Percentiles rank a stretch among this genome's conserved stretches.
These are phyloP conservation scores for Cucurbita ficifolia DNA, from an alignment of 306 rosid species.

Conservation along the genomic window DNA sequence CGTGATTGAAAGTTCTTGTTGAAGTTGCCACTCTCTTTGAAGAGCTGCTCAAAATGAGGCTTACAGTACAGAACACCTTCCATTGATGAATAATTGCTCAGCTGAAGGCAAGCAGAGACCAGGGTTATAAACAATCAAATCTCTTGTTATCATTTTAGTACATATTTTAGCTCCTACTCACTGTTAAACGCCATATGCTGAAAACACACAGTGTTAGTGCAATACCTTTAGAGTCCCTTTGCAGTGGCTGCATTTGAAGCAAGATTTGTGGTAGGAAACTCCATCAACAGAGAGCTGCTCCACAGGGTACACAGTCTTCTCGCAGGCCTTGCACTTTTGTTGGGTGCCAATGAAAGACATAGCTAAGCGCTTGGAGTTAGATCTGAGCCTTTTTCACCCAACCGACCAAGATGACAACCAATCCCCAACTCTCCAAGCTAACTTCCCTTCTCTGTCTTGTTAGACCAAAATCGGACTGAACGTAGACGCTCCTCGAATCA, in stretches of 20 bases:
- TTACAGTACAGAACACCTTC: conserved; percentile 88
- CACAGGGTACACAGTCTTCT: conserved; percentile 84
- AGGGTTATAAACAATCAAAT: background rate
- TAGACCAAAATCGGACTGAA: background rate
- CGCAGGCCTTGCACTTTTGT: conserved; percentile 89
- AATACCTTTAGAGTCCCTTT: conserved; percentile 87
- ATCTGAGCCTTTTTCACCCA: conserved; percentile 31
- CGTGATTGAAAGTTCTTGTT: conserved; percentile 78
- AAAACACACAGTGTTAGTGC: background rate
- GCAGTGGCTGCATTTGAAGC: conserved; percentile 95
- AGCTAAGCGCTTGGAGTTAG: conserved; percentile 21
- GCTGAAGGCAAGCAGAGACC: conserved; percentile 28
- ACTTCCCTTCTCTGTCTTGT: background rate
- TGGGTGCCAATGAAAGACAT: conserved; percentile 89
- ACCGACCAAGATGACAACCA: background rate
- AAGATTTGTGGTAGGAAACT: conserved; percentile 68
- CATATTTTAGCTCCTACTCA: background rate
- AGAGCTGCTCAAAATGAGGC: conserved; percentile 94
- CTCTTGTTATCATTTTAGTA: background rate
- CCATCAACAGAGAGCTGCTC: conserved; percentile 94
- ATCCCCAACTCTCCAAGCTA: background rate
- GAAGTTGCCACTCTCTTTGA: conserved; percentile 76
- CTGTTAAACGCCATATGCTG: background rate
- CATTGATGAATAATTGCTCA: conserved; percentile 91
- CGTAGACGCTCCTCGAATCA: background rate